These are phyloP conservation scores for Yamadazyma aaseri DNA, from an alignment of 1,139 yeast genomes.

Conservation along the genomic window DNA sequence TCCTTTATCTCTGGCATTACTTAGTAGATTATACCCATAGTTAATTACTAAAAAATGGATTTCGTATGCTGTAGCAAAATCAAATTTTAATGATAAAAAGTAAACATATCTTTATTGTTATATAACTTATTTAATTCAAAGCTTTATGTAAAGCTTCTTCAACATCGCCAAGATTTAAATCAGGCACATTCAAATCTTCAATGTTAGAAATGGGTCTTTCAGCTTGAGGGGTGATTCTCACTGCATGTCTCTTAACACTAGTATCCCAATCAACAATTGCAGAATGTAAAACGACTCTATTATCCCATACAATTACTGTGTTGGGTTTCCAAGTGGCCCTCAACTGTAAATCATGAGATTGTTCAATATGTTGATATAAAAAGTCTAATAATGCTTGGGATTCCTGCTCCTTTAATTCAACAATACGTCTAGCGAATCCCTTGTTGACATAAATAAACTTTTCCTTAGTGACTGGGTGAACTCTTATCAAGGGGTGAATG, in stretches of 20 bases:
- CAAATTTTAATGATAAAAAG: no score
- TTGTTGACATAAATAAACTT: constrained; percentile 53
- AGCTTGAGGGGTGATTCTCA: constrained; percentile 46
- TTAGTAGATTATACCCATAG: no score
- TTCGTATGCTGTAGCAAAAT: no score
- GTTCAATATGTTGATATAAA: constrained; percentile 47
- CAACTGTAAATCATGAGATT: constrained; percentile 52
- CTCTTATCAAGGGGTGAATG: constrained; percentile 56
- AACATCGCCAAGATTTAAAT: constrained; percentile 37
- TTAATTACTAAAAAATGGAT: no score
- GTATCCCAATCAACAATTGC: constrained; percentile 44
- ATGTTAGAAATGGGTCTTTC: constrained; percentile 43
- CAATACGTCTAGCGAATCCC: constrained; percentile 54
- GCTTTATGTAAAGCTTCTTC: constrained; percentile 29
- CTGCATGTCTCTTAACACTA: constrained; percentile 43
- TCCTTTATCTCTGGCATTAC: no score
- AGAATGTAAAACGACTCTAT: constrained; percentile 43
- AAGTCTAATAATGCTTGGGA: constrained; percentile 50
- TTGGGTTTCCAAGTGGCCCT: constrained; percentile 60
- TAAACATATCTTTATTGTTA: no score
- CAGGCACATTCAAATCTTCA: constrained; percentile 32
- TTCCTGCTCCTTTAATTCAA: constrained; percentile 57
- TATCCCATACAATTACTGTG: constrained; percentile 54
- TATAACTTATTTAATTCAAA: no score
- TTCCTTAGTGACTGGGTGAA: constrained; percentile 57